Percentiles rank a stretch among this genome's conserved stretches.
Conservation (phyloP, 768 basidiomycete species). For the Pleurotus sapidus region DNA sequence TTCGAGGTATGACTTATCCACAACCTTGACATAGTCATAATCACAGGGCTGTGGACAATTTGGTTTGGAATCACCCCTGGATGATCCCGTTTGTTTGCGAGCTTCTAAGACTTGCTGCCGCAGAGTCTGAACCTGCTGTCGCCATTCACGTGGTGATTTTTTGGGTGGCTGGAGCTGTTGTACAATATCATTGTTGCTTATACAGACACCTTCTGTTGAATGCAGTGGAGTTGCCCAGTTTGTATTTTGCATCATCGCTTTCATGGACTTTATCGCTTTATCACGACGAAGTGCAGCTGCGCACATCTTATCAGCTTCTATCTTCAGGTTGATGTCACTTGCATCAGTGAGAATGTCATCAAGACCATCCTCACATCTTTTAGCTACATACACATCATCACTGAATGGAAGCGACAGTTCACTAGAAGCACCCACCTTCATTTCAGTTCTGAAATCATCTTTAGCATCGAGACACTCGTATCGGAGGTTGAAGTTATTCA, state of each 20-base stretch:
- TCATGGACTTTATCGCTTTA: not conserved
- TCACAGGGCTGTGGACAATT: not conserved
- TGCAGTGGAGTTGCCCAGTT: not conserved
- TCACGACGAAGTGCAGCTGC: not conserved
- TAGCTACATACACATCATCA: not conserved
- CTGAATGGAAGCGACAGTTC: not conserved
- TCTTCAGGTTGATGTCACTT: not conserved
- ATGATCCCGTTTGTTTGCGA: not conserved
- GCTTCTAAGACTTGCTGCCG: not conserved
- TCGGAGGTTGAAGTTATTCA: slow-evolving; percentile 27
- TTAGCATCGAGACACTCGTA: slow-evolving; percentile 34
- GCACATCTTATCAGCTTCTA: not conserved
- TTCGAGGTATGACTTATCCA: slow-evolving; percentile 6
- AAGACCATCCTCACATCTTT: not conserved
- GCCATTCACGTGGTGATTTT: not conserved
- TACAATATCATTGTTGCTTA: not conserved
- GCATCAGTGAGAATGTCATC: not conserved
- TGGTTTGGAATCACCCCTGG: not conserved
- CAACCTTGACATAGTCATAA: not conserved
- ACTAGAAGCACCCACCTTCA: not conserved
- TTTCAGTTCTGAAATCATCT: slow-evolving; percentile 25
- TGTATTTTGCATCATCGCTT: not conserved
- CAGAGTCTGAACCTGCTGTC: not conserved
- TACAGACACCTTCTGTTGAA: not conserved
- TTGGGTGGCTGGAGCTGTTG: not conserved